A percentile compares a stretch with the other conserved stretches of the same genome.
Evolutionary conservation across 257 asterid genomes (phyloP).

Genomic region (Nicotiana tomentosiformis): DNA sequence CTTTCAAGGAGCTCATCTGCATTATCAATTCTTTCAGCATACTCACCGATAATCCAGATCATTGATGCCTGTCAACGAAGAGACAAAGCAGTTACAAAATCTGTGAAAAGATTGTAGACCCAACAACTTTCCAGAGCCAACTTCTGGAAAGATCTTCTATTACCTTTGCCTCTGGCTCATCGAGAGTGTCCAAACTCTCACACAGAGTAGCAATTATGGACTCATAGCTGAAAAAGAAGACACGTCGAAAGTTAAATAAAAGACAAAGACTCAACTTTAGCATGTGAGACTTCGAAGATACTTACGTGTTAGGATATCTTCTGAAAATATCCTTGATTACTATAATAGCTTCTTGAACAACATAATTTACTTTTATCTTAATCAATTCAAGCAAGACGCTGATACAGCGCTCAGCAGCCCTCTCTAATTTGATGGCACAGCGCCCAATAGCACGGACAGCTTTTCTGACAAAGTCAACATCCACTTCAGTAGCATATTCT

Average conservation of each 20-base stretch:
- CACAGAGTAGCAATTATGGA: conserved; percentile 98
- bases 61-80: conserved; percentile 76
- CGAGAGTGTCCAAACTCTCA: conserved; percentile 96
- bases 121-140: neutral
- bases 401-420: conserved; percentile 99
- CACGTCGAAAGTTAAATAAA: conserved; percentile 4
- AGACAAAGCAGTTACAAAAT: conserved; percentile 15
- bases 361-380: conserved; percentile 98
- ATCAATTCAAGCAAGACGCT: conserved; percentile 98
- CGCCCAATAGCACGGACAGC: conserved; percentile 99
- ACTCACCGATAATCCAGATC: conserved; percentile 99
- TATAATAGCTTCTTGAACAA: conserved; percentile 98
- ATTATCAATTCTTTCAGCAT: conserved; percentile 99
- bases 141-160: conserved; percentile 1
- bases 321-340: conserved; percentile 97
- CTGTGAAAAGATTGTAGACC: conserved; percentile 1
- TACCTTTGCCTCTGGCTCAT: conserved; percentile 99
- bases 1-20: conserved; percentile 99
- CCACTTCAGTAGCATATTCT: conserved; percentile 99
- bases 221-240: conserved; percentile 57
- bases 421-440: conserved; percentile 98
- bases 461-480: conserved; percentile 96
- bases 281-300: conserved; percentile 6
- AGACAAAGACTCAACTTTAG: conserved; percentile 4
- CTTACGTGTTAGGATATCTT: conserved; percentile 99